Evolutionary conservation across 2,329 filamentous ascomycete genomes (phyloP).

Genomic region (Sarocladium strictum): DNA sequence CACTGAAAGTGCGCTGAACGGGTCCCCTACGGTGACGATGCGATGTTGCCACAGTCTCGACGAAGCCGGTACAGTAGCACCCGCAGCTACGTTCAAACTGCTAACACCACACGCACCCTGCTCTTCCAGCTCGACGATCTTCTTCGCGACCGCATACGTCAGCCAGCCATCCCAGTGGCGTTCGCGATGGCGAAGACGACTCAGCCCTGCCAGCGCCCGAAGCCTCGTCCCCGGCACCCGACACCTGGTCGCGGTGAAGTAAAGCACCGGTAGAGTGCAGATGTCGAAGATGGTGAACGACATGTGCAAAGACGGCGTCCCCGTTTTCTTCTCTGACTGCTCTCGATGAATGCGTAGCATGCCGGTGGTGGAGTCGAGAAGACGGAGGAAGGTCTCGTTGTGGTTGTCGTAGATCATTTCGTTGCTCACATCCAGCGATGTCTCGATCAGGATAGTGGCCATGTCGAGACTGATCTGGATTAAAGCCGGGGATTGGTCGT

Average conservation of each 20-base stretch:
- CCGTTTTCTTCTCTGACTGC: background rate
- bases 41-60: background rate
- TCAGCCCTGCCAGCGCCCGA: background rate
- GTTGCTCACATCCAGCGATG: background rate
- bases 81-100: background rate
- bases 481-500: background rate
- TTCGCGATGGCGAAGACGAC: background rate
- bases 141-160: background rate
- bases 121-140: background rate
- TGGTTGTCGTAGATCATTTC: background rate
- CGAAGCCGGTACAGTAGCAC: background rate
- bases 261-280: background rate
- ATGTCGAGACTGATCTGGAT: background rate
- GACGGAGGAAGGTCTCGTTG: background rate
- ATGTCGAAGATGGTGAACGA: background rate
- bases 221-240: background rate
- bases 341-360: background rate
- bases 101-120: background rate
- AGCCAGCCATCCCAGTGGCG: background rate
- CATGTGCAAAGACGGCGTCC: background rate
- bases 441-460: background rate
- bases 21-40: background rate
- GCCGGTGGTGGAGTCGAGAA: background rate
- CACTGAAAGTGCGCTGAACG: background rate
- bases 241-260: background rate